Base-by-base conservation (phyloP, 2,329 filamentous ascomycete species). In the Hymenoscyphus linearis region DNA sequence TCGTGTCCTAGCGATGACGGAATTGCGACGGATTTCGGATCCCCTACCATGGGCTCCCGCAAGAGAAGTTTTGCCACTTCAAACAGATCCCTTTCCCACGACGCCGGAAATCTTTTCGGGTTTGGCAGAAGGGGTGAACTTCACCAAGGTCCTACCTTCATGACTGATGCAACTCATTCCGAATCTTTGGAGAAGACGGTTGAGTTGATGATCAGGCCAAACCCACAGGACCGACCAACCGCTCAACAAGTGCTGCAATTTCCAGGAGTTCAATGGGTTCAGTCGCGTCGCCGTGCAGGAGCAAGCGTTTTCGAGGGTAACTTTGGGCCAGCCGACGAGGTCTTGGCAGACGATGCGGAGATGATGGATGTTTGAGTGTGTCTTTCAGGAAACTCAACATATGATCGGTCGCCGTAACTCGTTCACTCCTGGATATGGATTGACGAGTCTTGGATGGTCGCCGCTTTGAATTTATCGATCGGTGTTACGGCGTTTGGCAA, bases 291-390 rank as follows among this genome's bases (percentile, higher is more conserved):
- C 60, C 86, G 89, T 60, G 90, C 92, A 12, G 90, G 92, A 52
- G 95, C 95, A n/a, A 97, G 92, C 0, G 87, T 99, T 58, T 99
- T 90, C 69, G 95, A 99, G 77, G 95, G 95, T 65, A 95, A 91
- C 73, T 99, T 93, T 89, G 95, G 95, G 3, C 93, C 93, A 35
- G 87, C 78, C n/a, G 80, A 83, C 58, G 74, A 80, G 56, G 72
- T 78, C 35, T 68, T 74, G 27, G 68, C 66, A 25, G 71, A 73
- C 58, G 73, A 74, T 67, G 69, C 71, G 34, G 73, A 74, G 58
- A 74, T 74, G 73, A 73, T 73, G 66, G 72, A 74, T 65, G 70
- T 74, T 52, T 74, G 37, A 52, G 54, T 62, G 62, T 62, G 62
- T 66, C 59, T 54, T 63, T 65, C 60, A 60, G 16, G 63, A 50